These are phyloP conservation scores for Rasamsonia emersonii DNA, from an alignment of 2,329 filamentous ascomycete species.

Conservation along the genomic window DNA sequence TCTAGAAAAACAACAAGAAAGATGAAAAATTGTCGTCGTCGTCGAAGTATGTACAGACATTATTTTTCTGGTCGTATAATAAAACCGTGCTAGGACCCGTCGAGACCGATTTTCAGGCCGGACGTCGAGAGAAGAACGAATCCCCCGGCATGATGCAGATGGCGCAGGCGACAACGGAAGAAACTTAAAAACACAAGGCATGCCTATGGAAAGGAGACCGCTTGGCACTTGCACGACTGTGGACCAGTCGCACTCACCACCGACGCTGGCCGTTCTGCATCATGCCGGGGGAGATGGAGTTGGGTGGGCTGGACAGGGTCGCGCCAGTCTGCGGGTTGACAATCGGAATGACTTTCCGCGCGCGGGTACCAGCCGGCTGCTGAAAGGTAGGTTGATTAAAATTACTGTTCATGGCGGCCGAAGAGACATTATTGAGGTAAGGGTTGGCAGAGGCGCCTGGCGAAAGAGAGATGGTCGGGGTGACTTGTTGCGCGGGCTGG, in stretches of 20 bases:
- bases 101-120: too few species aligned
- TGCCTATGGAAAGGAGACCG: conserved; percentile 21
- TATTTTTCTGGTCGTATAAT: background rate
- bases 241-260: conserved; percentile 25
- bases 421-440: conserved; percentile 39
- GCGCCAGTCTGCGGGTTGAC: conserved; percentile 91
- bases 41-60: too few species aligned
- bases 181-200: conserved; percentile 14
- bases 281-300: conserved; percentile 57
- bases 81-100: conserved; percentile 4
- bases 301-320: conserved; percentile 79
- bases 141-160: conserved; percentile 24
- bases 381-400: conserved; percentile 71
- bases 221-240: conserved; percentile 15
- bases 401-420: conserved; percentile 58
- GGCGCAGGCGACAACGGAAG: conserved; percentile 20
- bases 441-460: conserved; percentile 41
- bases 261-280: conserved; percentile 45
- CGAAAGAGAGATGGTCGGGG: conserved; percentile 66
- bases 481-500: conserved; percentile 63
- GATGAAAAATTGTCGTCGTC: too few species aligned
- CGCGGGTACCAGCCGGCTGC: conserved; percentile 80
- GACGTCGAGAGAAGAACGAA: conserved; percentile 1
- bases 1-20: background rate
- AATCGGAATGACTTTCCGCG: conserved; percentile 93